Evolutionary conservation across 768 basidiomycete genomes (phyloP), one percentile per base, ranked within the genome.

Genomic region (Mycena maculata): DNA sequence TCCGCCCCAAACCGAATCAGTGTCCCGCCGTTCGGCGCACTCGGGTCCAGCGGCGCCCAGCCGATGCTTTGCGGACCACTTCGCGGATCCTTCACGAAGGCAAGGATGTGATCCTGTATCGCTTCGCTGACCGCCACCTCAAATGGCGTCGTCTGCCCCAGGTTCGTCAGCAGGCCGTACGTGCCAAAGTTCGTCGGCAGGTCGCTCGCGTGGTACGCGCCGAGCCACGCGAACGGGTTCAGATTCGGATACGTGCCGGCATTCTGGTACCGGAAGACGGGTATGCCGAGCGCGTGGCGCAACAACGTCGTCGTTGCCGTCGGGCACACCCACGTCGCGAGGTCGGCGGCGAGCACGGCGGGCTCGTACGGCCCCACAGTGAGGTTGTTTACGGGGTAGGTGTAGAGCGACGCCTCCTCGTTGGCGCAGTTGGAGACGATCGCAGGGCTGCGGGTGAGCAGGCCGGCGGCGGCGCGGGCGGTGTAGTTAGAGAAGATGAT

Each of bases 181-280:
- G 73, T 68, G 11, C 74, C 73, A 53, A 74, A 75, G 53, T 64
- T 60, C 20, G 60, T 63, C 2, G 71, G 71, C 25, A 76, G 63
- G 38, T 71, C 53, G 22, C 62, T 58, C 1, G 62, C 66, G 41
- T 73, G 72, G 41, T 72, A 71, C 1, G 71, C 68, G 9, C 74
- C 65, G 22, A 65, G 42, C 68, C 63, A 65, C 3, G 31, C 27
- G 2, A 61, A 27, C 18, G 59, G 59, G 16, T 54, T 50, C 22
- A 65, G 63, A 20, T 69, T 62, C 18, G 50, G 47, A 18, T 50
- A 69, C n/a, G 38, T 62, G 38, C 63, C 68, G 8, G 54, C 68
- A n/a, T 50, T 41, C 53, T 65, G 49, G 58, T 61, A 70, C 16
- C 68, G 68, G 33, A 58, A 70, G n/a, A 56, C 56, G 2, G 64